phyloP scores from a whole-genome alignment of 2,329 filamentous ascomycete species.

The Fusarium goolgardi region DNA sequence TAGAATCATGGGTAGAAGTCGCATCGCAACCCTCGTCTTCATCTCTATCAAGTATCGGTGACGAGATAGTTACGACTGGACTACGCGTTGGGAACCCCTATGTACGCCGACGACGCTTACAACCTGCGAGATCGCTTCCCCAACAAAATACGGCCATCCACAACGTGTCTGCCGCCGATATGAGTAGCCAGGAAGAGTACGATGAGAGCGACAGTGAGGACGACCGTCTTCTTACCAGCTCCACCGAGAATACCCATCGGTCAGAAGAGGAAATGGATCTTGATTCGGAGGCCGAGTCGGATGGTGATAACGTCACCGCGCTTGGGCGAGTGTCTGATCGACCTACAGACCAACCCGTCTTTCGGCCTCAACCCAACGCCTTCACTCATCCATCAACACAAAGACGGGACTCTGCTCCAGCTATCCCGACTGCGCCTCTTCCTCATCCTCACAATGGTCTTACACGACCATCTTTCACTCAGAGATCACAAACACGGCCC shows the following conservation, averaged over 20 bases:
- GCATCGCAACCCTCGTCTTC: slow-evolving; percentile 93
- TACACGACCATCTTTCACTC: slow-evolving; percentile 62
- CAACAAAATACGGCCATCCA: slow-evolving; percentile 58
- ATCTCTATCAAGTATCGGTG: slow-evolving; percentile 84
- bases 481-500: slow-evolving; percentile 60
- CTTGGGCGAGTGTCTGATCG: slow-evolving; percentile 71
- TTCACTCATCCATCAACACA: slow-evolving; percentile 80
- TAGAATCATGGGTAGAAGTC: slow-evolving; percentile 97
- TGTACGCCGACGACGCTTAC: slow-evolving; percentile 67
- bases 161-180: slow-evolving; percentile 58
- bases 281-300: slow-evolving; percentile 62
- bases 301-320: slow-evolving; percentile 84
- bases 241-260: slow-evolving; percentile 63
- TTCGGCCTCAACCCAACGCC: slow-evolving; percentile 90
- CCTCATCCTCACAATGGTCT: slow-evolving; percentile 63
- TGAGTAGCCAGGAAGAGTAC: slow-evolving; percentile 92
- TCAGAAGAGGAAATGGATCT: slow-evolving; percentile 54
- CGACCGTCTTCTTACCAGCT: slow-evolving; percentile 73
- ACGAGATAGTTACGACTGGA: slow-evolving; percentile 92
- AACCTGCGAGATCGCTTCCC: slow-evolving; percentile 50
- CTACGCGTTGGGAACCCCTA: slow-evolving; percentile 78
- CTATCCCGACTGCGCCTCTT: slow-evolving; percentile 58
- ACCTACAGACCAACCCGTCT: slow-evolving; percentile 63
- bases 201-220: slow-evolving; percentile 94
- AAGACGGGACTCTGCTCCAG: slow-evolving; percentile 61